Conservation (phyloP, 805 yeast genomes). For the Metschnikowia amazonensis region DNA sequence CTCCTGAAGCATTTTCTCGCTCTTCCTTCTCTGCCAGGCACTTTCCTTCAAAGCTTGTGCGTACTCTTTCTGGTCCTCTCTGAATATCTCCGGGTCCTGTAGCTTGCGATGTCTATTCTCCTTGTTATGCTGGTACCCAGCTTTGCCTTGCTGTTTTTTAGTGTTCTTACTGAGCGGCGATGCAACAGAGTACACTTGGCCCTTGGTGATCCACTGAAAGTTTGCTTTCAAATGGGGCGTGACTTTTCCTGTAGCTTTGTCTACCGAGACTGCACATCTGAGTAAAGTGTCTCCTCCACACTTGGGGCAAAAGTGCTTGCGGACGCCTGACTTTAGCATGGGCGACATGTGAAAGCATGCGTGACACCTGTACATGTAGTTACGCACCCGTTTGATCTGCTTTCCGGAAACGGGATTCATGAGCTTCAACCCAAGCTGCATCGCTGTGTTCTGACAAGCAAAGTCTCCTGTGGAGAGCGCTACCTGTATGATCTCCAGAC, state of each 20-base stretch:
- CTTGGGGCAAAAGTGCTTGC: conserved; percentile 86
- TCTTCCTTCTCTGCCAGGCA: conserved; percentile 79
- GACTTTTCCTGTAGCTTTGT: conserved; percentile 71
- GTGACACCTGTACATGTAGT: conserved; percentile 94
- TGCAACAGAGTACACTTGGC: conserved; percentile 75
- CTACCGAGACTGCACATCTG: conserved; percentile 86
- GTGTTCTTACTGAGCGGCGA: conserved; percentile 83
- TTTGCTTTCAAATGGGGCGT: conserved; percentile 86
- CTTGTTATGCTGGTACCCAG: conserved; percentile 72
- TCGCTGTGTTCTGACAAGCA: conserved; percentile 92
- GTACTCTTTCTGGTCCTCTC: conserved; percentile 95
- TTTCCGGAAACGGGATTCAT: conserved; percentile 83
- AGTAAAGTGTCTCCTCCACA: conserved; percentile 93
- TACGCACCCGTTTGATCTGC: conserved; percentile 79
- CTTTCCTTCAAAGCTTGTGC: conserved; percentile 82
- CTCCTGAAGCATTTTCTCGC: conserved; percentile 78
- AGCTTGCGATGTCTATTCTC: conserved; percentile 49
- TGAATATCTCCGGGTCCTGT: conserved; percentile 53
- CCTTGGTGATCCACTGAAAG: conserved; percentile 91
- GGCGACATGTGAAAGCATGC: conserved; percentile 89
- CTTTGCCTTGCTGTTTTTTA: conserved; percentile 70
- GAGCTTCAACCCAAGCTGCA: conserved; percentile 84
- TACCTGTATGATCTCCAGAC: conserved; percentile 49
- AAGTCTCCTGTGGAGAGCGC: conserved; percentile 95
- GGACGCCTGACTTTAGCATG: conserved; percentile 67